phyloP scores from a whole-genome alignment of 352 stramenopile species.

The Elongisporangium prolatum region DNA sequence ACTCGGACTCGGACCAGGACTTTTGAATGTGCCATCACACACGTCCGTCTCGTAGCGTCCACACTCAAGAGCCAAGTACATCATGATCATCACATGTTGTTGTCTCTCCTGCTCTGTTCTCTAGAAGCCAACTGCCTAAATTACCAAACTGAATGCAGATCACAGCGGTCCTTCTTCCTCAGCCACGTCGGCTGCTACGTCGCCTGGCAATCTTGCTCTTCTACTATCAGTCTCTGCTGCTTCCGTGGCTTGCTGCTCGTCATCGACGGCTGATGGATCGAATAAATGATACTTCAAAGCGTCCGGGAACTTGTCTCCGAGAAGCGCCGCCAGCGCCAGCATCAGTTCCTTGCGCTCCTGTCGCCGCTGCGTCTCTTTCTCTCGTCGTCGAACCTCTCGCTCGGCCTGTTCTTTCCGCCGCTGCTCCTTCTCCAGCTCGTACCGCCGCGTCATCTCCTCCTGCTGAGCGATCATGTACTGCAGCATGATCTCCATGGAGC shows the following conservation, averaged over 20 bases:
- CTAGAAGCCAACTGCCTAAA: not conserved
- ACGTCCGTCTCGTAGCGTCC: not conserved
- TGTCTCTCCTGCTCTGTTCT: not conserved
- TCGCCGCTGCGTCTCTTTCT: conserved; percentile 25
- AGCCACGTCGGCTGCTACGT: not conserved
- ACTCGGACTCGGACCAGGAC: conserved; percentile 81
- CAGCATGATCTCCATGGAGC: conserved; percentile 44
- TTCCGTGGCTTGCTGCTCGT: no score
- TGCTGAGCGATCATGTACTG: conserved; percentile 55
- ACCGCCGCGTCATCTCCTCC: conserved; percentile 24
- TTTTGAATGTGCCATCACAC: no score
- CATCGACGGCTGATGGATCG: not conserved
- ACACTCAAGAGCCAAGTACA: not conserved
- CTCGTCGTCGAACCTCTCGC: conserved; percentile 22
- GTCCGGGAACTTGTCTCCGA: conserved; percentile 39
- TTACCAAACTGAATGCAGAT: not conserved
- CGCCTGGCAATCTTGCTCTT: not conserved
- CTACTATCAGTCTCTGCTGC: not conserved
- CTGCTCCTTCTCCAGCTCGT: conserved; percentile 28
- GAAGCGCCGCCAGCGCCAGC: conserved; percentile 36
- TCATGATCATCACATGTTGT: not conserved
- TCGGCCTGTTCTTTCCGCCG: conserved; percentile 18
- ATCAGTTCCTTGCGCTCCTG: conserved; percentile 52
- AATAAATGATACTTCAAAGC: conserved; percentile 34
- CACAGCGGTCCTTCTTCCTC: not conserved